Percentiles rank a stretch among this genome's conserved stretches.
phyloP scores from a whole-genome alignment of 768 basidiomycete genomes.

The Termitomyces bulborhizus region DNA sequence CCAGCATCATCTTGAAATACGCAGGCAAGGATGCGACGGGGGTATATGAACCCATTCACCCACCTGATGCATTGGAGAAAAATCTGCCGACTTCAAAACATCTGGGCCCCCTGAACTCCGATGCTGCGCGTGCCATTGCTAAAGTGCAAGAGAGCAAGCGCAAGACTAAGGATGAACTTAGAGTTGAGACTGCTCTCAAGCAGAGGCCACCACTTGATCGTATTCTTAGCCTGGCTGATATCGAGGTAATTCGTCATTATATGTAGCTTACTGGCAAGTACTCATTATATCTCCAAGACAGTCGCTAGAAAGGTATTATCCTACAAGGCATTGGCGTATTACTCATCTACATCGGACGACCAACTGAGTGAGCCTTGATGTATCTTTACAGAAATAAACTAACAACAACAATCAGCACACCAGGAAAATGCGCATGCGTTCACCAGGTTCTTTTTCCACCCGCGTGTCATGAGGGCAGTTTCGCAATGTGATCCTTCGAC shows the following conservation, averaged over 20 bases:
- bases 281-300: constrained; percentile 30
- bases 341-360: constrained; percentile 83
- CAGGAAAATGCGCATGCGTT: constrained; percentile 77
- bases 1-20: constrained; percentile 75
- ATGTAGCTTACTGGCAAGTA: neutral
- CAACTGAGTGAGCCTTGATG: constrained; percentile 54
- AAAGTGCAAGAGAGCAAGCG: constrained; percentile 30
- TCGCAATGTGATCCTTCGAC: constrained; percentile 64
- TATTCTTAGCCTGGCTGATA: constrained; percentile 72
- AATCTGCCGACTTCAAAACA: constrained; percentile 66
- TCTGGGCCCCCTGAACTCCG: constrained; percentile 56
- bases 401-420: constrained; percentile 34
- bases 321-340: constrained; percentile 75
- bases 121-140: constrained; percentile 32
- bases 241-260: constrained; percentile 51
- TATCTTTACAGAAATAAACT: constrained; percentile 10
- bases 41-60: constrained; percentile 78
- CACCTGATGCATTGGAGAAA: constrained; percentile 72
- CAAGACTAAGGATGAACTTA: constrained; percentile 64
- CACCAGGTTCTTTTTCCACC: constrained; percentile 78
- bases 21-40: constrained; percentile 82
- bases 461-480: constrained; percentile 71
- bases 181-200: constrained; percentile 56
- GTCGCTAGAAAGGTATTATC: constrained; percentile 70
- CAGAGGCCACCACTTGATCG: constrained; percentile 60